Conservation (phyloP, 345 rosid genomes). For the Camelina neglecta region DNA sequence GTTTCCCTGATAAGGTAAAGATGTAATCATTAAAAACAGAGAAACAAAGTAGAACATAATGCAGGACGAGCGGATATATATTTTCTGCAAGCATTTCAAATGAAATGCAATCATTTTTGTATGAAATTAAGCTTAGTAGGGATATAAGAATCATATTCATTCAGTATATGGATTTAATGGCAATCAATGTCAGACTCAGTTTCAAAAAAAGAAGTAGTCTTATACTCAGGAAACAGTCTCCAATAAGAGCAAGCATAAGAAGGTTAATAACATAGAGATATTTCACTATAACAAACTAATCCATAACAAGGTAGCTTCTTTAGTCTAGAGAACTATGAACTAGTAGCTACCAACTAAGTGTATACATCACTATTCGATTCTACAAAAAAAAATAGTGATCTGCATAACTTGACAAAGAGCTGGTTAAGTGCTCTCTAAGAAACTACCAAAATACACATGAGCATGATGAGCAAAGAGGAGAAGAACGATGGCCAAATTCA, state of each 20-base stretch:
- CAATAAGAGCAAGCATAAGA: slow-evolving; percentile 2
- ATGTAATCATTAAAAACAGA: not conserved
- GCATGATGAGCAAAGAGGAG: not conserved
- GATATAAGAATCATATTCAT: not conserved
- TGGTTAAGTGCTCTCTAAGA: not conserved
- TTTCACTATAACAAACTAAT: not conserved
- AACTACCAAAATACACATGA: not conserved
- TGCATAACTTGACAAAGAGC: not conserved
- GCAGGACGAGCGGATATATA: too few species aligned
- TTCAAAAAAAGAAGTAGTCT: slow-evolving; percentile 3
- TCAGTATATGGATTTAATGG: not conserved
- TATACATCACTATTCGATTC: too few species aligned
- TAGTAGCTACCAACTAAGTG: too few species aligned
- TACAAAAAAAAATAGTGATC: not conserved
- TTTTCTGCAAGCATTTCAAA: too few species aligned
- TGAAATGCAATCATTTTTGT: too few species aligned
- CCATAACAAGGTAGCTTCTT: too few species aligned
- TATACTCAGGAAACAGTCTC: not conserved
- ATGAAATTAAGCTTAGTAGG: not conserved
- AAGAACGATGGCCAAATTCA: not conserved
- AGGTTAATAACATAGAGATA: not conserved
- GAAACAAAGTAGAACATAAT: too few species aligned
- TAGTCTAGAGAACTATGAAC: too few species aligned
- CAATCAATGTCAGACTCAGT: not conserved
- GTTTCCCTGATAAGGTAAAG: slow-evolving; percentile 59